These are phyloP conservation scores for Graphilbum fragrans DNA, from an alignment of 2,329 filamentous ascomycete species.

Conservation along the genomic window DNA sequence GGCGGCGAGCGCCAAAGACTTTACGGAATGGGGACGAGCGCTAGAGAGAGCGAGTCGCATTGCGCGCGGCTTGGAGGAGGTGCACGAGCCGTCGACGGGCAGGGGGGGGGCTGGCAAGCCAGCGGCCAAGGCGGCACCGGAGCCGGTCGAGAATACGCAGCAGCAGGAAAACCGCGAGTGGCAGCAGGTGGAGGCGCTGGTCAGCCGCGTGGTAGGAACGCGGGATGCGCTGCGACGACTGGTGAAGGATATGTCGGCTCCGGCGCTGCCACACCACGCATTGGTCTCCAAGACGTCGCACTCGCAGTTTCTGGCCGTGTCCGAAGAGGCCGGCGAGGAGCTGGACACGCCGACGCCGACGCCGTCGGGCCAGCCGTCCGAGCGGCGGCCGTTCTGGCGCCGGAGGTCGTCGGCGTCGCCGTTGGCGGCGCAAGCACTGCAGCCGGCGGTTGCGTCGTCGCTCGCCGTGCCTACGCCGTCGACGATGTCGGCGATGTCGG, in stretches of 20 bases:
- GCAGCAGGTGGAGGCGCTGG: slow-evolving; percentile 72
- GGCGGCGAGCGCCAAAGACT: slow-evolving; percentile 73
- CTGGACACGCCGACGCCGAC: slow-evolving; percentile 33
- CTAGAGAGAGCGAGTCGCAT: slow-evolving; percentile 69
- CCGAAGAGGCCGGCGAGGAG: slow-evolving; percentile 41
- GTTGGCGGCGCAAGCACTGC: slow-evolving; percentile 25
- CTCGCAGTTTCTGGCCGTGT: slow-evolving; percentile 26
- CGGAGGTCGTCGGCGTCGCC: slow-evolving; percentile 57
- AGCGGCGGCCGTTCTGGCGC: slow-evolving; percentile 81
- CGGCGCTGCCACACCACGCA: neutral
- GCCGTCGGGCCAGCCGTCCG: slow-evolving; percentile 20
- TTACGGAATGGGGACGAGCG: slow-evolving; percentile 74
- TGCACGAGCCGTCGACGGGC: neutral
- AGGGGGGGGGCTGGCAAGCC: neutral
- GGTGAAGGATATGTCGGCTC: slow-evolving; percentile 63
- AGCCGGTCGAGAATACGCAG: slow-evolving; percentile 2
- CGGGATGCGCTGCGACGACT: slow-evolving; percentile 79
- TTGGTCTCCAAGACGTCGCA: slow-evolving; percentile 13
- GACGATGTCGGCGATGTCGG: neutral
- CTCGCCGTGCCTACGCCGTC: slow-evolving; percentile 29
- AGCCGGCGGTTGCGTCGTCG: slow-evolving; percentile 24
- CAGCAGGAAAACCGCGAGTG: slow-evolving; percentile 67
- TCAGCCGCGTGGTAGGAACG: slow-evolving; percentile 76
- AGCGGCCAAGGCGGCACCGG: neutral
- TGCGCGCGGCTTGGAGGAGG: slow-evolving; percentile 38